These are phyloP conservation scores for Medicago lupulina DNA, from an alignment of 306 rosid species.

Conservation along the genomic window DNA sequence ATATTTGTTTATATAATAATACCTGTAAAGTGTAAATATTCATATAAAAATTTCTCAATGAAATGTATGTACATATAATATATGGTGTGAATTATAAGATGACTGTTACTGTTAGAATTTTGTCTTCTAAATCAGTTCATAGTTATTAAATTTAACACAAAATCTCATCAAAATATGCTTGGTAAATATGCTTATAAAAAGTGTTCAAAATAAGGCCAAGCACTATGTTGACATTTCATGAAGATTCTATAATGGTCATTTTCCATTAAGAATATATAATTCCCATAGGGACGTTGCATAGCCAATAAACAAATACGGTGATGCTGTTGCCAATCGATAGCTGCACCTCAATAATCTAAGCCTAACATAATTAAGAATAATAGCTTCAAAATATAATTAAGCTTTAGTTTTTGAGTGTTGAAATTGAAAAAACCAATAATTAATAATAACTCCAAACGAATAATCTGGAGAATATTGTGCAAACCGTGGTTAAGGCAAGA, in stretches of 20 bases:
- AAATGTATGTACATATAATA: too few species aligned
- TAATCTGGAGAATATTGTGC: slow-evolving; percentile 21
- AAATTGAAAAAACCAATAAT: slow-evolving; percentile 30
- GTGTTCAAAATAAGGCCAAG: slow-evolving; percentile 29
- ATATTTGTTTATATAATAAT: too few species aligned
- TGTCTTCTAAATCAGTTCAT: background rate
- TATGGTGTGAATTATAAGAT: background rate
- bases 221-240: slow-evolving; percentile 43
- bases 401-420: slow-evolving; percentile 32
- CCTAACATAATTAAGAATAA: slow-evolving; percentile 23
- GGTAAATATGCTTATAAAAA: background rate
- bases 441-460: slow-evolving; percentile 15
- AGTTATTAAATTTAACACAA: background rate
- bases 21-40: background rate
- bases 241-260: slow-evolving; percentile 50
- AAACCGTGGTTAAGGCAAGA: slow-evolving; percentile 38
- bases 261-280: slow-evolving; percentile 47
- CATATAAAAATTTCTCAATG: background rate
- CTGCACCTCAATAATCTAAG: slow-evolving; percentile 42
- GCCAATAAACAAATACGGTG: slow-evolving; percentile 47
- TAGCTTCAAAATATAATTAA: slow-evolving; percentile 33
- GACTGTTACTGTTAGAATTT: background rate
- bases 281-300: slow-evolving; percentile 45
- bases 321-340: slow-evolving; percentile 43
- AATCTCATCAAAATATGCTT: slow-evolving; percentile 5